Percentiles rank a stretch among this genome's conserved stretches.
These are phyloP conservation scores for Xylariaceae sp. DNA, from an alignment of 2,329 filamentous ascomycete genomes.

Conservation along the genomic window DNA sequence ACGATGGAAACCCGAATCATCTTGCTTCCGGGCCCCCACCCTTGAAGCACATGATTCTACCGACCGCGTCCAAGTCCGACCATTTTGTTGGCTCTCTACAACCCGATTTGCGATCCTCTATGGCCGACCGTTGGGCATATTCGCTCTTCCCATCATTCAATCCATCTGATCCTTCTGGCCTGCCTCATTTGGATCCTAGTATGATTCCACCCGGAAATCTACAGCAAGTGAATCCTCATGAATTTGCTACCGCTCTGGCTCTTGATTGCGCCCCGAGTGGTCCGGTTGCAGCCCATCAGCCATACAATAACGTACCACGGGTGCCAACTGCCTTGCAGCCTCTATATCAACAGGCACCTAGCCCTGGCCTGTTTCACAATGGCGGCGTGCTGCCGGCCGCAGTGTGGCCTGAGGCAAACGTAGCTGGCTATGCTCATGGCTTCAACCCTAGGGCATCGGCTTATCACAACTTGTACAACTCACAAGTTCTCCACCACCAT, in stretches of 20 bases:
- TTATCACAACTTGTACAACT: constrained; percentile 35
- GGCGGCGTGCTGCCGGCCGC: constrained; percentile 36
- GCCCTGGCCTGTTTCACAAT: constrained; percentile 40
- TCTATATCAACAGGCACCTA: constrained; percentile 36
- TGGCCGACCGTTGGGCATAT: constrained; percentile 27
- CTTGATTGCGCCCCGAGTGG: constrained; percentile 29
- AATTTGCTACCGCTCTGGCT: constrained; percentile 22
- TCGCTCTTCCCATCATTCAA: constrained; percentile 16
- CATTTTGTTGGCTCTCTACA: constrained; percentile 30
- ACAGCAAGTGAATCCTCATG: constrained; percentile 24
- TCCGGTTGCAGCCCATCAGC: constrained; percentile 26
- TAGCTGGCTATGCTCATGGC: constrained; percentile 33
- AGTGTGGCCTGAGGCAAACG: constrained; percentile 37
- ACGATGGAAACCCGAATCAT: constrained; percentile 77
- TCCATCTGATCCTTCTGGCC: constrained; percentile 17
- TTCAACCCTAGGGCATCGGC: constrained; percentile 32
- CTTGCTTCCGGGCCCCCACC: constrained; percentile 70
- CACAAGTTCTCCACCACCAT: constrained; percentile 28
- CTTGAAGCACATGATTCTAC: constrained; percentile 77
- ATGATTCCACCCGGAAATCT: constrained; percentile 14
- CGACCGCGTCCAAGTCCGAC: constrained; percentile 44
- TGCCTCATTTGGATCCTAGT: constrained; percentile 21
- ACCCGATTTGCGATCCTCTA: constrained; percentile 22
- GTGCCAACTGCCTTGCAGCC: constrained; percentile 34
- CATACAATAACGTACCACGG: constrained; percentile 28